Conservation (phyloP, 768 basidiomycete species). For the Auricularia heimuer region DNA sequence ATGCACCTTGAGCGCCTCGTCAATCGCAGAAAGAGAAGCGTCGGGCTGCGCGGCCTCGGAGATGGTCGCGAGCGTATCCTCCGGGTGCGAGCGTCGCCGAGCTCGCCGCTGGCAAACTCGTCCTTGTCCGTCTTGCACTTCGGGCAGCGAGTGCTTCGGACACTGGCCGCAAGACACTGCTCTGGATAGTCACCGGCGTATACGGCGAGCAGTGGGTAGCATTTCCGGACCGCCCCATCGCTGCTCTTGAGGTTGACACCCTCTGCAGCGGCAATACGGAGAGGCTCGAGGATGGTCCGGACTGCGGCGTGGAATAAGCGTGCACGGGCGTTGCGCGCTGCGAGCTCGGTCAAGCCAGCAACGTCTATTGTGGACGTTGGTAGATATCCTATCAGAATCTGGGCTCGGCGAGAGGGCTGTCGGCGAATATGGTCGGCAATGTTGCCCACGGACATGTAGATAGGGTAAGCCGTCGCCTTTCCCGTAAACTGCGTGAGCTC, state of each 20-base stretch:
- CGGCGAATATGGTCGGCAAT: background rate
- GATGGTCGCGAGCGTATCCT: background rate
- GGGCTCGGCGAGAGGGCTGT: slow-evolving; percentile 13
- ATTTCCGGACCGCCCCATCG: background rate
- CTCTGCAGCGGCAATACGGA: background rate
- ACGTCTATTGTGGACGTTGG: slow-evolving; percentile 7
- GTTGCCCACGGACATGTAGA: slow-evolving; percentile 6
- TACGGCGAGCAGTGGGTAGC: slow-evolving; percentile 4
- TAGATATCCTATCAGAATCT: slow-evolving; percentile 19
- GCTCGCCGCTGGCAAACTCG: slow-evolving; percentile 5
- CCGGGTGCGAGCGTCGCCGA: background rate
- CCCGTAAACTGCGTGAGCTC: slow-evolving; percentile 2
- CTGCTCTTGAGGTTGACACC: background rate
- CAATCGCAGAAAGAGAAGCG: background rate
- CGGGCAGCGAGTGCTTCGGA: slow-evolving; percentile 1
- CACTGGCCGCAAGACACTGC: background rate
- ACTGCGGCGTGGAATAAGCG: slow-evolving; percentile 1
- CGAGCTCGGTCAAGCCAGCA: slow-evolving; percentile 14
- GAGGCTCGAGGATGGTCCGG: background rate
- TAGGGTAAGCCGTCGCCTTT: background rate
- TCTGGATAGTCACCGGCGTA: slow-evolving; percentile 8
- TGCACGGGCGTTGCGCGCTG: background rate
- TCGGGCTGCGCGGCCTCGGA: background rate
- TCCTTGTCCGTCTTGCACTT: background rate
- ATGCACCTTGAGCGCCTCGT: background rate